Conservation (phyloP, 2,329 filamentous ascomycete genomes). For the Podosphaera aphanis region DNA sequence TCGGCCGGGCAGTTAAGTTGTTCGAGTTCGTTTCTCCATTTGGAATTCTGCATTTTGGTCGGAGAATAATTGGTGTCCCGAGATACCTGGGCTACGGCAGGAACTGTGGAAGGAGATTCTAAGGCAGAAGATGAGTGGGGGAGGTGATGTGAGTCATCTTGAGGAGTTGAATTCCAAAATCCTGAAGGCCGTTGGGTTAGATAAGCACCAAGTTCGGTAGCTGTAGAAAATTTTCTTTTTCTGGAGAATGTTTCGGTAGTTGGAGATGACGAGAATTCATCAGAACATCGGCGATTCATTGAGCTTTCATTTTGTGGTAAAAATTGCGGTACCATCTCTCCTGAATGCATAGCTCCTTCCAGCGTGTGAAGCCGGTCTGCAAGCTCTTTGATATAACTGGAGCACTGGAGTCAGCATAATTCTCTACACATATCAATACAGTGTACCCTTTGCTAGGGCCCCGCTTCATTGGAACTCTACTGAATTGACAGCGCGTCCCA, state of each 20-base stretch:
- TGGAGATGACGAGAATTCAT: constrained; percentile 29
- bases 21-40: constrained; percentile 15
- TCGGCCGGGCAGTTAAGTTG: constrained; percentile 8
- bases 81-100: constrained; percentile 6
- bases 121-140: constrained; percentile 5
- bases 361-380: constrained; percentile 65
- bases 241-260: constrained; percentile 18
- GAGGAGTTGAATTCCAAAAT: constrained; percentile 8
- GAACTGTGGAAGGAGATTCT: constrained; percentile 4
- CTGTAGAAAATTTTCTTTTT: constrained; percentile 25
- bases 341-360: constrained; percentile 27
- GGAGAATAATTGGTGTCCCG: constrained; percentile 14
- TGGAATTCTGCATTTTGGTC: constrained; percentile 12
- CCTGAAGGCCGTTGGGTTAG: constrained; percentile 12
- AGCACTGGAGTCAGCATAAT: constrained; percentile 3
- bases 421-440: background rate
- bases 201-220: constrained; percentile 22
- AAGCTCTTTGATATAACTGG: constrained; percentile 72
- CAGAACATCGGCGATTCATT: constrained; percentile 19
- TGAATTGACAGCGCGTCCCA: constrained; percentile 60
- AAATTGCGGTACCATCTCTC: constrained; percentile 32
- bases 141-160: constrained; percentile 9
- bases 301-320: constrained; percentile 16
- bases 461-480: constrained; percentile 66
- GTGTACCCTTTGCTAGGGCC: constrained; percentile 66